phyloP scores from a whole-genome alignment of 192 early-diverging fungal species.

The Coemansia sp. region DNA sequence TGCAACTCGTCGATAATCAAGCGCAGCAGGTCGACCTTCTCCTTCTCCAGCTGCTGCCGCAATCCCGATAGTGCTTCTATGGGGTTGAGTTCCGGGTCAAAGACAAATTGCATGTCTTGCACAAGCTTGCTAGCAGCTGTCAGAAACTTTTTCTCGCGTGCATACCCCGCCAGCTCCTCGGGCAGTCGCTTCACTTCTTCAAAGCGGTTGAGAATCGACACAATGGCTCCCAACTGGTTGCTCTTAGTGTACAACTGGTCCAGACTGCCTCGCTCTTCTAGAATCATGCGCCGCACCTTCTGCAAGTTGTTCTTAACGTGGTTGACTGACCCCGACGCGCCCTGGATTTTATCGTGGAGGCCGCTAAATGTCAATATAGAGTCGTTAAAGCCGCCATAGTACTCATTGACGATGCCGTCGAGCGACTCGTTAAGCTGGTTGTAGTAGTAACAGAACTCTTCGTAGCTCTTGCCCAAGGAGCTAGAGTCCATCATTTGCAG shows the following conservation, averaged over 20 bases:
- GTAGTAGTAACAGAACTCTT: constrained; percentile 61
- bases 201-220: constrained; percentile 68
- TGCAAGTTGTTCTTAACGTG: constrained; percentile 64
- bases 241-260: constrained; percentile 71
- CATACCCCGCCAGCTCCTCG: constrained; percentile 59
- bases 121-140: constrained; percentile 65
- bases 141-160: constrained; percentile 68
- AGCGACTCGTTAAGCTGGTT: constrained; percentile 64
- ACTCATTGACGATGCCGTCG: constrained; percentile 71
- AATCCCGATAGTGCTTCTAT: constrained; percentile 72
- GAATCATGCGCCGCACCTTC: constrained; percentile 61
- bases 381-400: constrained; percentile 78
- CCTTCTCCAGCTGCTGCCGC: constrained; percentile 60
- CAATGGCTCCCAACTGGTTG: constrained; percentile 76
- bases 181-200: constrained; percentile 69
- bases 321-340: constrained; percentile 63
- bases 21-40: constrained; percentile 53
- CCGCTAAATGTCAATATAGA: constrained; percentile 80
- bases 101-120: constrained; percentile 60
- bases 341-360: constrained; percentile 67
- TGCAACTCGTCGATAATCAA: constrained; percentile 73
- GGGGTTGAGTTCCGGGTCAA: constrained; percentile 61
- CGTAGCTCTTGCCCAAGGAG: constrained; percentile 65
- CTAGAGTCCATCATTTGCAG: constrained; percentile 73
- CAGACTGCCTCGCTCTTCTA: constrained; percentile 63